Conservation (phyloP, 208 protist genomes). For the Crithidia sp. region DNA sequence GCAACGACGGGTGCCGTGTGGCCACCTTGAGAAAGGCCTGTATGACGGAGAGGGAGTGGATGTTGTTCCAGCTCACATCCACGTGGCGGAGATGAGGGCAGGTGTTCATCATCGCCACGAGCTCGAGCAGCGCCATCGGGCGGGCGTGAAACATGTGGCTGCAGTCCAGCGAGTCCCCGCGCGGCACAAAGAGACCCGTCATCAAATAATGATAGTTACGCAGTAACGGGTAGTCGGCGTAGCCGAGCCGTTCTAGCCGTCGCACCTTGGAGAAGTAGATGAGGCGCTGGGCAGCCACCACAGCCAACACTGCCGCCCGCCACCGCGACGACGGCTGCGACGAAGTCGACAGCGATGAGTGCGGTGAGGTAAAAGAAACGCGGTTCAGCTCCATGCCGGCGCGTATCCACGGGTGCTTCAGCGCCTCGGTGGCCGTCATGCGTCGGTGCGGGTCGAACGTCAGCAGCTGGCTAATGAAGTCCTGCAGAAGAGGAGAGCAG, state of each 20-base stretch:
- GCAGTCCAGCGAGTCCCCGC: conserved; percentile 49
- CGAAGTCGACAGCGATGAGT: neutral
- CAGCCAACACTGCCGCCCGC: conserved; percentile 47
- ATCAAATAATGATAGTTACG: conserved; percentile 73
- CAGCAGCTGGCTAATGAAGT: conserved; percentile 87
- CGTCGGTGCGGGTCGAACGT: conserved; percentile 65
- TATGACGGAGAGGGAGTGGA: conserved; percentile 67
- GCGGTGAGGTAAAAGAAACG: conserved; percentile 16
- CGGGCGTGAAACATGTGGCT: conserved; percentile 63
- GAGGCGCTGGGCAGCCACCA: conserved; percentile 75
- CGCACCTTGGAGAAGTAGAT: conserved; percentile 58
- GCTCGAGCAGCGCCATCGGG: conserved; percentile 60
- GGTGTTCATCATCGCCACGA: conserved; percentile 74
- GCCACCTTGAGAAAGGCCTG: conserved; percentile 67
- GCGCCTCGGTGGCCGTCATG: conserved; percentile 81
- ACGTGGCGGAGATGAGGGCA: conserved; percentile 56
- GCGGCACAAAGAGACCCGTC: conserved; percentile 55
- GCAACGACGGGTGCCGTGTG: conserved; percentile 53
- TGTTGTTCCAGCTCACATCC: conserved; percentile 81
- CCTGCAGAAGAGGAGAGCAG: conserved; percentile 46
- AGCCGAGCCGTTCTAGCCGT: conserved; percentile 54
- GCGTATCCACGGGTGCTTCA: conserved; percentile 89
- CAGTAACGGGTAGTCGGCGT: conserved; percentile 45
- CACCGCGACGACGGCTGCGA: conserved; percentile 38
- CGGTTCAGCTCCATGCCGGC: conserved; percentile 36